Conservation (phyloP, 331 rosid genomes). For the Cydonia oblonga region DNA sequence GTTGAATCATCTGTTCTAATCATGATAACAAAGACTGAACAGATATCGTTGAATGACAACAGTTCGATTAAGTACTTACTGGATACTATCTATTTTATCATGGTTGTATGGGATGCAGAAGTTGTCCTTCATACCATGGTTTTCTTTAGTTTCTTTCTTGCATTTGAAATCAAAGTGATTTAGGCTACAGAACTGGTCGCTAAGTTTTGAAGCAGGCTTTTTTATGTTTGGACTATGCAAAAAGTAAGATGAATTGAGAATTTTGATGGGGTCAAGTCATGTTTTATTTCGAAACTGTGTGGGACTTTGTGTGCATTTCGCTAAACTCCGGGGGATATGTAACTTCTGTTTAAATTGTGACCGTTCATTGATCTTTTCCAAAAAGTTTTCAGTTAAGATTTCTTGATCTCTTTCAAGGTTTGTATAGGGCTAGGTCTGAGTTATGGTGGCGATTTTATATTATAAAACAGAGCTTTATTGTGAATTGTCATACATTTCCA, state of each 20-base stretch:
- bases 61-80: constrained; percentile 33
- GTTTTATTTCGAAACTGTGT: not conserved
- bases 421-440: not conserved
- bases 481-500: not conserved
- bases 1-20: constrained; percentile 43
- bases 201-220: constrained; percentile 22
- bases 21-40: constrained; percentile 49
- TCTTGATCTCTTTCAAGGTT: not conserved
- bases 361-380: not conserved
- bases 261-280: not conserved
- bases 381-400: not conserved
- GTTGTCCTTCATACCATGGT: constrained; percentile 21
- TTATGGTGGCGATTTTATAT: not conserved
- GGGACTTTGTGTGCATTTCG: not conserved
- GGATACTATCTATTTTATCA: constrained; percentile 34
- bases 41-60: constrained; percentile 50
- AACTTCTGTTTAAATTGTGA: not conserved
- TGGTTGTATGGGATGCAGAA: constrained; percentile 32
- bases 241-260: not conserved
- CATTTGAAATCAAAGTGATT: constrained; percentile 23
- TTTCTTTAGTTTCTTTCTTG: constrained; percentile 20
- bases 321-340: not conserved
- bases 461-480: not conserved
- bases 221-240: constrained; percentile 14
- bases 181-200: constrained; percentile 26